Evolutionary conservation across 495 filamentous ascomycete genomes (phyloP).

Genomic region (Geoglossum glabrum): DNA sequence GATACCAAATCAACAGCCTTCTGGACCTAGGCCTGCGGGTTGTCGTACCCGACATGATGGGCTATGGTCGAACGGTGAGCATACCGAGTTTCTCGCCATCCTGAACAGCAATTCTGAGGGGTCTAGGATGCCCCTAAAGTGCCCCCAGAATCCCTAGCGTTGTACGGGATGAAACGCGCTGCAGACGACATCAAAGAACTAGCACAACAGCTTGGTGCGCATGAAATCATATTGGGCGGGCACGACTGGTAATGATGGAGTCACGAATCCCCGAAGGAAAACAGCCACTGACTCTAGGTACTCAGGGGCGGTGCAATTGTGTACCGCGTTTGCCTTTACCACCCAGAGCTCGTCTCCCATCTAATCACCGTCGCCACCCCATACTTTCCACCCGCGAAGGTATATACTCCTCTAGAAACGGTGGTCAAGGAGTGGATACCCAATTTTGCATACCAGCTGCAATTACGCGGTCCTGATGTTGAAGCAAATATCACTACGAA

Average conservation of each 20-base stretch:
- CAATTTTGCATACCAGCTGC: constrained; percentile 70
- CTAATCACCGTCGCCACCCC: constrained; percentile 69
- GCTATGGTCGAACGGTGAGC: constrained; percentile 54
- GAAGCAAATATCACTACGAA: constrained; percentile 35
- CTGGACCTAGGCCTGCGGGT: constrained; percentile 45
- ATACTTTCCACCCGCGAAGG: constrained; percentile 30
- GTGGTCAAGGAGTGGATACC: constrained; percentile 38
- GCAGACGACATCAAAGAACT: constrained; percentile 51
- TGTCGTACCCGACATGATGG: constrained; percentile 61
- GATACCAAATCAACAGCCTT: constrained; percentile 66
- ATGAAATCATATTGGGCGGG: constrained; percentile 50
- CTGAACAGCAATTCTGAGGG: neutral
- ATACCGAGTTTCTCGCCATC: neutral
- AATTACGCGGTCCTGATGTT: constrained; percentile 44
- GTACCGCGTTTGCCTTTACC: constrained; percentile 45
- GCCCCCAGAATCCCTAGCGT: constrained; percentile 26
- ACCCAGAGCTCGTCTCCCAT: constrained; percentile 47
- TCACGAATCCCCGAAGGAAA: constrained; percentile 4
- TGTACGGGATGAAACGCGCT: constrained; percentile 49
- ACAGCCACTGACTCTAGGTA: neutral
- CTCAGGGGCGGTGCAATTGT: constrained; percentile 33
- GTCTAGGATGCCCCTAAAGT: constrained; percentile 35
- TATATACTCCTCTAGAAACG: constrained; percentile 30
- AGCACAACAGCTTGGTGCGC: constrained; percentile 33
- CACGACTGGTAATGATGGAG: constrained; percentile 63